Base-by-base conservation (phyloP, 345 rosid genomes). In the Lumnitzera racemosa region DNA sequence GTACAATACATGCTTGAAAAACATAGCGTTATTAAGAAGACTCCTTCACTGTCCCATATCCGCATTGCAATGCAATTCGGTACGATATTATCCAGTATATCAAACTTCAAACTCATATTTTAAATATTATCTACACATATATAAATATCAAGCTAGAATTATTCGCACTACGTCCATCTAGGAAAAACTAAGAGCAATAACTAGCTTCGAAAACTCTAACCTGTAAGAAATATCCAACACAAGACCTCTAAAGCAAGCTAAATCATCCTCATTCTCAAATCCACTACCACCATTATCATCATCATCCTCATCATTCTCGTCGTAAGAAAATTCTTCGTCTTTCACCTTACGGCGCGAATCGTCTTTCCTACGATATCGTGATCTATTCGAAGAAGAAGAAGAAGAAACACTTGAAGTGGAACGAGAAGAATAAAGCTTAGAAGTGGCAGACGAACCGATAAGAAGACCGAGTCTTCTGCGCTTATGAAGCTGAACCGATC, bases 211-310 rank as follows among this genome's bases (percentile, higher is more conserved):
- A 16, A 29, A 29, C 24, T 61, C 63, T 11, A 36, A 68, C 72
- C 72, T 68, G 72, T 68, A 68, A 23, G 72, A 57, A 55, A 68
- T 57, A 62, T 68, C 72, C 53, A 68, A 53, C 24, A 68, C 72
- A 13, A 68, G 67, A 53, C 72, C 72, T 24, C 72, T 56, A 62
- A 68, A 68, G 43, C 61, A 68, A 12, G 72, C 51, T 49, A 68
- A 16, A 24, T 62, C 72, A 17, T 68, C 72, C 5, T 62, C 53
- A 24, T 62, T 62, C 12, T 51, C 49, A 51, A 51, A 46, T 25
- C 51, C 67, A 4, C 20, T 57, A 15, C 58, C 63, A 54, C 51
- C 13, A 20, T 20, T 20, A 41, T 52, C 56, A 14, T 62, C 52
- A 46, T 51, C 51, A 48, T 56, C 57, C 46, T 62, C 62, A 31